Base-by-base conservation (phyloP, 805 yeast genomes). In the Wickerhamiella australiensis region DNA sequence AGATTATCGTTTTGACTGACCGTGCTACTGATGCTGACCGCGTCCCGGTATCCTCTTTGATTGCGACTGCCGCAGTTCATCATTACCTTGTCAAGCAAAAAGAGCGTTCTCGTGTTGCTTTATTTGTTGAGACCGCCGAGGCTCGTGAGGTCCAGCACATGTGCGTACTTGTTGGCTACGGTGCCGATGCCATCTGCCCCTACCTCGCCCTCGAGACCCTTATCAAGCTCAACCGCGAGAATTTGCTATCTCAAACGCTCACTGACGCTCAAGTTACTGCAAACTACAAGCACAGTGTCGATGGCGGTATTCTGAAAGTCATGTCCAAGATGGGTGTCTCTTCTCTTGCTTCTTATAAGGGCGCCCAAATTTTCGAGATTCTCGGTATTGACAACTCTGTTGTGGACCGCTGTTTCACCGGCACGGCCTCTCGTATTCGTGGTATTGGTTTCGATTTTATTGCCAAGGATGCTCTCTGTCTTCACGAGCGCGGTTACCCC, bases 271-370 rank as follows among this genome's bases (percentile, higher is more conserved):
- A 76, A 57, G 74, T 87, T 52, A 67, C 88, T 54, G 72, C 72
- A 47, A 90, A 90, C 72, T 90, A 86, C 70, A 84, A 82, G 63
- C 74, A 78, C 57, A 82, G 96, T 11, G 74, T 85, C 52, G 94
- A 90, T 63, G 82, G 86, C 50, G 97, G 97, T 68, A 82, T 90
- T 59, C 72, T 86, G 60, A 90, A 92, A 72, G 96, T 92, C 53
- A 90, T 90, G 98, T 86, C 96, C 33, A 90, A 92, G 74, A 92
- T 90, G 97, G 98, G 98, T 74, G 92, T 90, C 59, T 88, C 97
- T 27, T 92, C 98, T 26, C 73, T 90, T 65, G 96, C 96, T 11
- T 85, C 96, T n/a, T 90, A 90, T 70, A 90, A 90, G 70, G 97
- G 97, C 68, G 98, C 98, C 25, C 98, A 90, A 72, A 92, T 90